Percentiles rank a stretch among this genome's conserved stretches.
These are phyloP conservation scores for Tricharina praecox DNA, from an alignment of 495 filamentous ascomycete genomes.

Conservation along the genomic window DNA sequence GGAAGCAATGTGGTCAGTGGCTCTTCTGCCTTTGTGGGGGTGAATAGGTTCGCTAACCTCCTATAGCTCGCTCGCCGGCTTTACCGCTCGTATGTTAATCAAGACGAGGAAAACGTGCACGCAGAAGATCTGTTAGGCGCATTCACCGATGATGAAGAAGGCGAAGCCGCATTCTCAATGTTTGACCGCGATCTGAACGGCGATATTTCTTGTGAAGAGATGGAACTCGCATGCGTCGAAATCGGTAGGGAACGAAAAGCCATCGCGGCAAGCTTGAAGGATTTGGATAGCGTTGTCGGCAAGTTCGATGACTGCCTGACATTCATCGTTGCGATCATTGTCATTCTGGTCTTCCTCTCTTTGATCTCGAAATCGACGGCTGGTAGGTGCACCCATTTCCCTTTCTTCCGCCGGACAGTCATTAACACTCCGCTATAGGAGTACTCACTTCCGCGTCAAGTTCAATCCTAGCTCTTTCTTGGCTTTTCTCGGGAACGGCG, in stretches of 20 bases:
- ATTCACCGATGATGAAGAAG: constrained; percentile 73
- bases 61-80: constrained; percentile 60
- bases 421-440: constrained; percentile 12
- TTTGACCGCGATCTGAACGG: constrained; percentile 97
- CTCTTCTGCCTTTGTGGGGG: not conserved
- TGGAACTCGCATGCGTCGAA: constrained; percentile 85
- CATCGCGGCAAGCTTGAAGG: constrained; percentile 84
- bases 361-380: constrained; percentile 79
- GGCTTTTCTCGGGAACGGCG: constrained; percentile 80
- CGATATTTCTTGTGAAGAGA: constrained; percentile 88
- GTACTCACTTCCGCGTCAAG: constrained; percentile 80
- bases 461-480: constrained; percentile 67
- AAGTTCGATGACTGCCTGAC: constrained; percentile 77
- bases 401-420: not conserved
- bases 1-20: constrained; percentile 49
- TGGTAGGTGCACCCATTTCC: constrained; percentile 21
- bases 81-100: constrained; percentile 73
- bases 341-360: constrained; percentile 69
- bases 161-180: constrained; percentile 78
- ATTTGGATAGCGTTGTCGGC: constrained; percentile 84
- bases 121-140: constrained; percentile 61
- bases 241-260: constrained; percentile 90
- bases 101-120: constrained; percentile 56
- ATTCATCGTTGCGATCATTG: constrained; percentile 64
- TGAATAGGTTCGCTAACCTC: constrained; percentile 4